Evolutionary conservation across 2,329 filamentous ascomycete genomes (phyloP), one percentile per base, ranked within the genome.

Genomic region (Canariomyces notabilis): DNA sequence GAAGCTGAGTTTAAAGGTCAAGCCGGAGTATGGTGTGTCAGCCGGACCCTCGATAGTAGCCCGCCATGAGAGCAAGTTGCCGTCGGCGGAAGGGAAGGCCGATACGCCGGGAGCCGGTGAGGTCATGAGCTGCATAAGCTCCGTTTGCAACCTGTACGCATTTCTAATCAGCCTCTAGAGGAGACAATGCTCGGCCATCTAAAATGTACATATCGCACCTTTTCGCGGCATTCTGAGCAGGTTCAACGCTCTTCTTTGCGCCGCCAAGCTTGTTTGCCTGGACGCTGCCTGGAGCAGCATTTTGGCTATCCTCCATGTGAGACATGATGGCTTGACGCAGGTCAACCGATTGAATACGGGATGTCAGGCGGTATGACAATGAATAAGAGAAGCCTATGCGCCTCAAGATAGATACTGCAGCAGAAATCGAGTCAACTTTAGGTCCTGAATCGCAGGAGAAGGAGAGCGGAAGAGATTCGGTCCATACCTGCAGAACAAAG

Each of bases 121-220:
- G 59, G 89, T 90, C 93, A 98, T 97, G 59, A 98, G 82, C 67
- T 93, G 85, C 91, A 98, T 97, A 57, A 98, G 79, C 70, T 98
- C 93, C 39, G 90, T 94, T 70, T 98, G 93, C 47, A 98, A 77
- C 61, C 93, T 97, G 62, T 18, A 16, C 1, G 14, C 6, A 32
- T 19, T 19, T n/a, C 4, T 42, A 31, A 32, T 44, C 32, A 46
- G 37, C 31, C 11, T 41, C 15, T 3, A 2, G 20, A 20, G 3
- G 22, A 18, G 19, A 7, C 15, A 36, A 32, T 12, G 11, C 26
- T 18, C 12, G 9, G 12, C 22, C 5, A 14, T 41, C 23, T 3
- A 19, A 34, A 19, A 16, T 12, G n/a, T 20, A 16, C n/a, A 33
- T 21, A 22, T 50, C 68, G 42, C 69, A 89, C 86, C 86, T 79